Evolutionary conservation across 2,329 filamentous ascomycete genomes (phyloP).

Genomic region (Tolypocladium album): DNA sequence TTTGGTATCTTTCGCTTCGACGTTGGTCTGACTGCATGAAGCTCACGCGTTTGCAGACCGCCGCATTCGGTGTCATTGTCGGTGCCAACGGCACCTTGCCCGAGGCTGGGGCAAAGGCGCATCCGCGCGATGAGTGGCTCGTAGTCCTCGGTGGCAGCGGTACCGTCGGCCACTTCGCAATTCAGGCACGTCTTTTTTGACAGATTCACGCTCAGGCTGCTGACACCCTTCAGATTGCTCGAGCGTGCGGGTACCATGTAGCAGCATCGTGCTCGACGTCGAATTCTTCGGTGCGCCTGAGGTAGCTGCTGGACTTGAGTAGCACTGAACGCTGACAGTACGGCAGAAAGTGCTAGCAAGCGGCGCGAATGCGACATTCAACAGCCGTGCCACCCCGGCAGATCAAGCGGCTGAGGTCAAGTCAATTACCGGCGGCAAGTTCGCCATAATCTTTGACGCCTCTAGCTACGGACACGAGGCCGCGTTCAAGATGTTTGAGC

Average conservation of each 20-base stretch:
- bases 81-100: conserved; percentile 15
- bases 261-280: conserved; percentile 22
- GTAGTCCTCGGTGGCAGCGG: conserved; percentile 23
- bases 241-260: conserved; percentile 23
- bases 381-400: conserved; percentile 14
- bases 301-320: not conserved
- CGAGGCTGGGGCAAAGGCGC: conserved; percentile 2
- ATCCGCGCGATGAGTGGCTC: conserved; percentile 21
- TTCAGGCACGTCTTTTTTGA: conserved; percentile 11
- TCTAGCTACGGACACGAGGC: conserved; percentile 16
- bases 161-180: conserved; percentile 21
- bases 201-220: too few relatives aligned
- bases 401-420: conserved; percentile 20
- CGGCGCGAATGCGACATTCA: conserved; percentile 21
- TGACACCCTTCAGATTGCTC: conserved; percentile 16
- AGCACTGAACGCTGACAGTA: not conserved
- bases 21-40: not conserved
- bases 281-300: conserved; percentile 12
- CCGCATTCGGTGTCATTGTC: conserved; percentile 18
- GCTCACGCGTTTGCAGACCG: conserved; percentile 15
- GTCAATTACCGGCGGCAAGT: conserved; percentile 20
- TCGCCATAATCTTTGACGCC: conserved; percentile 21
- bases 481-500: conserved; percentile 18
- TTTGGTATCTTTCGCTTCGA: conserved; percentile 12
- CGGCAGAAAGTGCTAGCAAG: conserved; percentile 13